Evolutionary conservation across 345 rosid genomes (phyloP).

Genomic region (rapeseed (Brassica napus)): Da-Ae NC_063448.1:20251001-20251500

Average conservation of each 20-base stretch:
- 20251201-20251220: neutral
- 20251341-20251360: neutral
- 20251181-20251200: neutral
- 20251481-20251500: constrained; percentile 30
- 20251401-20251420: constrained; percentile 26
- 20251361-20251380: constrained; percentile 13
- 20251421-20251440: constrained; percentile 22
- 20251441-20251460: neutral
- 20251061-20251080: neutral
- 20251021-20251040: neutral
- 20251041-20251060: neutral
- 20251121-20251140: neutral
- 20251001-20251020: too few relatives aligned
- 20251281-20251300: too few relatives aligned
- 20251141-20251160: too few relatives aligned
- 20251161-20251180: too few relatives aligned
- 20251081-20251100: neutral
- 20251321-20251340: too few relatives aligned
- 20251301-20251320: too few relatives aligned
- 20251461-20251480: constrained; percentile 33
- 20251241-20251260: neutral
- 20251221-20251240: neutral
- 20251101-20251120: neutral
- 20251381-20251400: neutral
- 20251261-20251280: neutral